Percentiles rank a stretch among this genome's conserved stretches.
phyloP scores from a whole-genome alignment of 352 stramenopile species.

The Phytophthora aleatoria region DNA sequence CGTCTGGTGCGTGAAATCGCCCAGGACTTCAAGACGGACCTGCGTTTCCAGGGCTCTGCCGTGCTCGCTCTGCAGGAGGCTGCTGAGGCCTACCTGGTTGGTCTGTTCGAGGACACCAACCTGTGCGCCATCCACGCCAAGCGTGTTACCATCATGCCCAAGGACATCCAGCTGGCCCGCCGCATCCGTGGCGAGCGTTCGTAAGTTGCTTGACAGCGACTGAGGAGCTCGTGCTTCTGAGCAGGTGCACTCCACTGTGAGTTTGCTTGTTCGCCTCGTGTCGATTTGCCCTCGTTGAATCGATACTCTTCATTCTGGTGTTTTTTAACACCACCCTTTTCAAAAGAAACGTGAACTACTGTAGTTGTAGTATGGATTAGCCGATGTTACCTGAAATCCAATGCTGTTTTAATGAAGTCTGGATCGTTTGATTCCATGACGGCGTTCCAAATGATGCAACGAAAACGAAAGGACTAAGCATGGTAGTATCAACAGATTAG shows the following conservation, averaged over 20 bases:
- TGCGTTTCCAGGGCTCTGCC: slow-evolving; percentile 88
- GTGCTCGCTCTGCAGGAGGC: slow-evolving; percentile 89
- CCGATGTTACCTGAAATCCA: too few species aligned
- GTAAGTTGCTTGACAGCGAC: slow-evolving; percentile 52
- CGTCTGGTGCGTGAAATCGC: slow-evolving; percentile 92
- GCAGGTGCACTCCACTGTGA: slow-evolving; percentile 17
- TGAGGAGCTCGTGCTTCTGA: slow-evolving; percentile 76
- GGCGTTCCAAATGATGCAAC: too few species aligned
- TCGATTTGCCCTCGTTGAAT: slow-evolving; percentile 14
- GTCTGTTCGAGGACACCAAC: slow-evolving; percentile 91
- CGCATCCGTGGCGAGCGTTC: slow-evolving; percentile 90
- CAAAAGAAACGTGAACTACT: slow-evolving; percentile 21
- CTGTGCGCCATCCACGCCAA: slow-evolving; percentile 94
- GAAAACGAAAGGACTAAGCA: too few species aligned
- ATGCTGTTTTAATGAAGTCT: too few species aligned
- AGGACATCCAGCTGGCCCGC: slow-evolving; percentile 94
- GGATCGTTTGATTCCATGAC: too few species aligned
- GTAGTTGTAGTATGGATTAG: neutral
- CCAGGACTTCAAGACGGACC: slow-evolving; percentile 87
- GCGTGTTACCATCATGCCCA: slow-evolving; percentile 94
- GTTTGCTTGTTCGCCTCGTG: neutral
- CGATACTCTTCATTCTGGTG: slow-evolving; percentile 40
- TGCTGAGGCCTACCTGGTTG: slow-evolving; percentile 81
- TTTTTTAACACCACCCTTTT: slow-evolving; percentile 63
- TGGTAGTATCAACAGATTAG: too few species aligned